Conservation (phyloP, 2,329 filamentous ascomycete genomes). For the Karstenula rhodostoma region DNA sequence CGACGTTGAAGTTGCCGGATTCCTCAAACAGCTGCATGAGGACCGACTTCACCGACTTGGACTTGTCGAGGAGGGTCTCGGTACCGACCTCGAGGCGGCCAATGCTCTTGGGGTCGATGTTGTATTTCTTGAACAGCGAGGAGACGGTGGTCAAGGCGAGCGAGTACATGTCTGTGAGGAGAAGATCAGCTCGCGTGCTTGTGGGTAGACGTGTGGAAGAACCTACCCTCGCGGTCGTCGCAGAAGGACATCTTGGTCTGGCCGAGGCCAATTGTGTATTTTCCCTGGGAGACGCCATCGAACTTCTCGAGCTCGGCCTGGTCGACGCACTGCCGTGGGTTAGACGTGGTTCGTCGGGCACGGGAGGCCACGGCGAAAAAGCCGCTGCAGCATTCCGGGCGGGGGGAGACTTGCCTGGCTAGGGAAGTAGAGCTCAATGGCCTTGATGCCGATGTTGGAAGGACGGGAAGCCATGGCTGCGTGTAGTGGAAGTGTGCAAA, state of each 20-base stretch:
- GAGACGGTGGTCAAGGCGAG: slow-evolving; percentile 61
- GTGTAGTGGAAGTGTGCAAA: slow-evolving; percentile 39
- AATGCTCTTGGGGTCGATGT: slow-evolving; percentile 59
- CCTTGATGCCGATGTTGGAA: slow-evolving; percentile 62
- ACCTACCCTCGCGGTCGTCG: slow-evolving; percentile 61
- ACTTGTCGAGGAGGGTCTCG: slow-evolving; percentile 64
- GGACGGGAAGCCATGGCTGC: slow-evolving; percentile 56
- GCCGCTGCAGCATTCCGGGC: slow-evolving; percentile 14
- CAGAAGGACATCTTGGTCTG: slow-evolving; percentile 65
- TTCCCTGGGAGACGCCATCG: slow-evolving; percentile 61
- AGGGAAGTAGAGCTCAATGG: slow-evolving; percentile 63
- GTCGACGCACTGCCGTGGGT: slow-evolving; percentile 57
- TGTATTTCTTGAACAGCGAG: slow-evolving; percentile 62
- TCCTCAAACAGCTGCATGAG: slow-evolving; percentile 62
- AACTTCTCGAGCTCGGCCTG: slow-evolving; percentile 63
- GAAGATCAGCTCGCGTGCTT: slow-evolving; percentile 24
- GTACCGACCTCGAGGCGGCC: slow-evolving; percentile 63
- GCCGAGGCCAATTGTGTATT: slow-evolving; percentile 64
- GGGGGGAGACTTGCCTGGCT: slow-evolving; percentile 54
- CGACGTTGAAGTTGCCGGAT: slow-evolving; percentile 62
- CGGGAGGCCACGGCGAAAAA: not conserved
- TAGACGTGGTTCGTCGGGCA: slow-evolving; percentile 8
- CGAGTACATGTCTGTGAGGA: slow-evolving; percentile 60
- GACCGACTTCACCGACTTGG: slow-evolving; percentile 63
- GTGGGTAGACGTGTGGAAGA: not conserved